Base-by-base conservation (phyloP, 306 rosid species). In the Pachyrhizus erosus region DNA sequence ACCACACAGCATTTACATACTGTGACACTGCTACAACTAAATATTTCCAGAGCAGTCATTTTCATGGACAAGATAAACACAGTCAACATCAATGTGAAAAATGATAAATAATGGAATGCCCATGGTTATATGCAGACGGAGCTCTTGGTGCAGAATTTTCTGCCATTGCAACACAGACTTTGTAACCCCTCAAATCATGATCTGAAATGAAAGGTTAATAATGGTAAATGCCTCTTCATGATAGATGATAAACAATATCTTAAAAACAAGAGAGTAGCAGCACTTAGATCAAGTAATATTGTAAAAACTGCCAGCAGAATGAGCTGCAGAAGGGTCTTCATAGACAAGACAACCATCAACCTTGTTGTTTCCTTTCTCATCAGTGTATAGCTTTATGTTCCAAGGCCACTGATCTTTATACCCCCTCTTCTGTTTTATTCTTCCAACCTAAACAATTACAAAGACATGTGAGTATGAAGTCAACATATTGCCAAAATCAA, bases 381-480 rank as follows among this genome's bases (percentile, higher is more conserved):
- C 99, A 3, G 97, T 92, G 88, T 96, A 96, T 57, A 96, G 90
- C 86, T 92, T 96, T 73, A 96, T 91, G 76, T 96, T 96, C 86
- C 88, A 96, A 52, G 99, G 99, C 99, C 99, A 96, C 80, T 96
- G 99, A 82, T 96, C 99, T 86, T 93, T 96, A 82, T 96, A 96
- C 11, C 99, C 99, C 83, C 99, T 92, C 86, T 96, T 96, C 83
- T 96, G 99, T 83, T 96, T 96, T 85, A 96, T 96, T 87, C 97
- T 93, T 84, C 97, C 99, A 85, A 96, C 97, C 99, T 96, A 78
- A 52, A 64, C 65, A 79, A 37, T 74, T 51, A 23, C 34, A 82
- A 79, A 70, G 58, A 51, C 23, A 70, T 45, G 43, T 39, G 39
- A 12, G 20, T 13, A 2, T 13, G 39, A 61, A 27, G 20, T 27